A percentile compares a stretch with the other conserved stretches of the same genome.
These are phyloP conservation scores for Nigrospora osmanthi DNA, from an alignment of 2,329 filamentous ascomycete genomes.

Conservation along the genomic window DNA sequence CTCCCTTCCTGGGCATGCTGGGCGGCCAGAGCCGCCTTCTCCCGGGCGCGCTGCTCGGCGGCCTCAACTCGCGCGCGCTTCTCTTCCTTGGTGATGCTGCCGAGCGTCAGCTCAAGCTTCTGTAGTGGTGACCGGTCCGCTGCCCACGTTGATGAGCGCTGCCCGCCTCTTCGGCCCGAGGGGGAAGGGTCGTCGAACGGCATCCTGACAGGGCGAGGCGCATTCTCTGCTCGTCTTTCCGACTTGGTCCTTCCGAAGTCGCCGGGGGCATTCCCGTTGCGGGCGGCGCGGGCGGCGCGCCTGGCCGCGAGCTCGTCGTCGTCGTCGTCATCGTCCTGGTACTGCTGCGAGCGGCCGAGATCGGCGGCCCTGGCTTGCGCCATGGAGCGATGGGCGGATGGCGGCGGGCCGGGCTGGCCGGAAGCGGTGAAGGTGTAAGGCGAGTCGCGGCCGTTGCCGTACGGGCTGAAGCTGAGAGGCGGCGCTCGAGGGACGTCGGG, in stretches of 20 bases:
- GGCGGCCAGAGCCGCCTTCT: constrained; percentile 43
- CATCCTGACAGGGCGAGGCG: constrained; percentile 14
- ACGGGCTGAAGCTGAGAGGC: constrained; percentile 48
- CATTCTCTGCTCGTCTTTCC: no score
- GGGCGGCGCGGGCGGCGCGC: constrained; percentile 1
- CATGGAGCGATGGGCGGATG: constrained; percentile 14
- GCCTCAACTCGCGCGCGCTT: constrained; percentile 79
- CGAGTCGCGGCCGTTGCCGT: constrained; percentile 26
- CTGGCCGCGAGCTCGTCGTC: constrained; percentile 3
- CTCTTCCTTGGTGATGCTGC: constrained; percentile 92
- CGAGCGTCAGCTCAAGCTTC: constrained; percentile 82
- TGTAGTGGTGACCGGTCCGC: constrained; percentile 85
- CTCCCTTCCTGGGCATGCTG: constrained; percentile 16
- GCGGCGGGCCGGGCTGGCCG: constrained; percentile 19
- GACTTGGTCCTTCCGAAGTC: no score
- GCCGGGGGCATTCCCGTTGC: constrained; percentile 15
- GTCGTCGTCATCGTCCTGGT: constrained; percentile 18
- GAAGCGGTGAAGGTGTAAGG: constrained; percentile 21
- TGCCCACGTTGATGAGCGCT: constrained; percentile 58
- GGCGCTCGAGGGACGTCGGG: constrained; percentile 55
- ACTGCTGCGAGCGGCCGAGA: constrained; percentile 19
- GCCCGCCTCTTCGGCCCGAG: constrained; percentile 28
- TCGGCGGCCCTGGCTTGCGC: constrained; percentile 9
- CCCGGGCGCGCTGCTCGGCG: constrained; percentile 66
- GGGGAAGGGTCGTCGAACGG: constrained; percentile 9